These are phyloP conservation scores for Papilionanthe hybrid DNA, from an alignment of 116 monocot species.

Conservation along the genomic window DNA sequence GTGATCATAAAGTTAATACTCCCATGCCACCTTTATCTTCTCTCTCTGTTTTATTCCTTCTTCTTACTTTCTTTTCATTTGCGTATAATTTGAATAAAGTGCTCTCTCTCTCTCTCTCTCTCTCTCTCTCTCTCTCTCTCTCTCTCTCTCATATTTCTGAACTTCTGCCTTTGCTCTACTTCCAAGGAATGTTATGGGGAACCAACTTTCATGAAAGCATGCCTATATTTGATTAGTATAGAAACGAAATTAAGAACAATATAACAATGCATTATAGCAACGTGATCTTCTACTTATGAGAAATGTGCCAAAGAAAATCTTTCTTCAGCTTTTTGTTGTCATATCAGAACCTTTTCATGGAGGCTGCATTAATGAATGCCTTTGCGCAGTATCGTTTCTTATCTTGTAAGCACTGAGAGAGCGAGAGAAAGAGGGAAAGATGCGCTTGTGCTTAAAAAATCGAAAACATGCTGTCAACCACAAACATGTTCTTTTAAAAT, in stretches of 20 bases:
- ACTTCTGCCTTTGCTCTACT: conserved; percentile 9
- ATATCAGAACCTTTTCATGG: conserved; percentile 3
- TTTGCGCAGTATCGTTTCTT: too few relatives aligned
- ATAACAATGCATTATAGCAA: not conserved
- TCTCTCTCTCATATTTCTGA: not conserved
- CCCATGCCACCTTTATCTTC: conserved; percentile 11
- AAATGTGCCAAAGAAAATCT: not conserved
- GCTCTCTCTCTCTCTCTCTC: not conserved
- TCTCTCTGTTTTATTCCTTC: conserved; percentile 1
- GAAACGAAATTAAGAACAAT: not conserved
- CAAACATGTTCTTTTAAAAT: too few relatives aligned
- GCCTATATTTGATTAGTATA: conserved; percentile 4
- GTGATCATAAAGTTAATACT: conserved; percentile 9
- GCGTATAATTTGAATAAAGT: not conserved
- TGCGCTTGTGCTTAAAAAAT: too few relatives aligned
- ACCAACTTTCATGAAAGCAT: conserved; percentile 15
- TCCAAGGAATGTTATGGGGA: conserved; percentile 27
- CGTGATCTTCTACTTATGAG: conserved; percentile 6
- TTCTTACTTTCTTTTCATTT: not conserved
- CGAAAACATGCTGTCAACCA: too few relatives aligned
- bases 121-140: not conserved
- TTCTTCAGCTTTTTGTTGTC: conserved; percentile 10
- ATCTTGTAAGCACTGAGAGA: not conserved
- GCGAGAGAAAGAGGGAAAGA: not conserved
- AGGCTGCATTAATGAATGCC: conserved; percentile 6